phyloP scores from a whole-genome alignment of 1,284 basidiomycete species.

The Trichosporon sp. region DNA sequence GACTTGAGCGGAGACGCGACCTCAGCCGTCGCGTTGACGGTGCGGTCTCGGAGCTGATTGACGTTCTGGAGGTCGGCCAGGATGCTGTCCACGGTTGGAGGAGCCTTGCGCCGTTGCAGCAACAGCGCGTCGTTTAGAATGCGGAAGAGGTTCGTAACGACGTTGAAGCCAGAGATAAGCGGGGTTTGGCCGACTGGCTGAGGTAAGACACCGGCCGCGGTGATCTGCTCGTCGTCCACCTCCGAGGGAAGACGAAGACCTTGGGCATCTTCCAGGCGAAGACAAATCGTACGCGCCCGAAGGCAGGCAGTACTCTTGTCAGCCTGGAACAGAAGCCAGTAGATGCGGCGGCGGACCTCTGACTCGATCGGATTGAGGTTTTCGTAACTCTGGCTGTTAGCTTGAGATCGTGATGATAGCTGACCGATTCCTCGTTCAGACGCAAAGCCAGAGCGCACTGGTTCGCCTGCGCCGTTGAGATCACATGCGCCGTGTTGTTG shows the following conservation, averaged over 20 bases:
- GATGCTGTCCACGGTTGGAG: slow-evolving; percentile 32
- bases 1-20: slow-evolving; percentile 29
- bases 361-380: slow-evolving; percentile 37
- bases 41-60: slow-evolving; percentile 31
- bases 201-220: slow-evolving; percentile 33
- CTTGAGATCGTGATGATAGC: slow-evolving; percentile 6
- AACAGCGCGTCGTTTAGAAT: slow-evolving; percentile 41
- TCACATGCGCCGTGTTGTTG: slow-evolving; percentile 43
- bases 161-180: slow-evolving; percentile 43
- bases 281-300: slow-evolving; percentile 34
- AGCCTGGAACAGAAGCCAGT: slow-evolving; percentile 46
- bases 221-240: slow-evolving; percentile 48
- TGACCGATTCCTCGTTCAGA: slow-evolving; percentile 38
- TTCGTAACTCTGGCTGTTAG: slow-evolving; percentile 35
- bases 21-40: slow-evolving; percentile 24
- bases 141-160: slow-evolving; percentile 39
- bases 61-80: slow-evolving; percentile 38
- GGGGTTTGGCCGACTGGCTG: slow-evolving; percentile 38
- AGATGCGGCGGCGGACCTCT: slow-evolving; percentile 38
- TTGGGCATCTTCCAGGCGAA: slow-evolving; percentile 36
- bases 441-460: slow-evolving; percentile 39
- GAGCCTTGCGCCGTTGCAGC: slow-evolving; percentile 32
- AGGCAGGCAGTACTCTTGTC: slow-evolving; percentile 44
- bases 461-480: slow-evolving; percentile 36
- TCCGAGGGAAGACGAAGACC: slow-evolving; percentile 38